These are phyloP conservation scores for Fusarium beomiforme DNA, from an alignment of 2,329 filamentous ascomycete species.

Conservation along the genomic window DNA sequence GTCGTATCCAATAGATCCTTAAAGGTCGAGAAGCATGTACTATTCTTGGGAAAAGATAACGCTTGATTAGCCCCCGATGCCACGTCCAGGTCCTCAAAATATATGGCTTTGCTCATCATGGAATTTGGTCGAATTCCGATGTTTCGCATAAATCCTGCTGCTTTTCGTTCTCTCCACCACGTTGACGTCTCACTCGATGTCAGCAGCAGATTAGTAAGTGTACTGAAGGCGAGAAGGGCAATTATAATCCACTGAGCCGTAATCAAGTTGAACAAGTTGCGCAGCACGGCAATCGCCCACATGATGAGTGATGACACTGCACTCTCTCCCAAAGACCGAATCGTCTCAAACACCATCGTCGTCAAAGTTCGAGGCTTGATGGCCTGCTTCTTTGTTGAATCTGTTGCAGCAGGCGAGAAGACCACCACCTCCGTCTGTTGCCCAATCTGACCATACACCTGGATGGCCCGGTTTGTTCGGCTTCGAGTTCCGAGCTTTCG, in stretches of 20 bases:
- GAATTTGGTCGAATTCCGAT: slow-evolving; percentile 82
- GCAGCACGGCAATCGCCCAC: slow-evolving; percentile 74
- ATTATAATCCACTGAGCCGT: slow-evolving; percentile 81
- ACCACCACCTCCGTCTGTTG: slow-evolving; percentile 71
- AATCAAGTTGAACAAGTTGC: slow-evolving; percentile 72
- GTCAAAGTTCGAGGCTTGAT: slow-evolving; percentile 71
- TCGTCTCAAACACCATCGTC: slow-evolving; percentile 76
- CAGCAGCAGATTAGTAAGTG: slow-evolving; percentile 78
- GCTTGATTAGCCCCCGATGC: slow-evolving; percentile 55
- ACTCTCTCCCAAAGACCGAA: slow-evolving; percentile 78
- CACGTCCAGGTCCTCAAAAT: slow-evolving; percentile 81
- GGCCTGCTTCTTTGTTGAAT: slow-evolving; percentile 63
- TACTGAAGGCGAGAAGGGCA: slow-evolving; percentile 72
- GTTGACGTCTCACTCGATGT: slow-evolving; percentile 76
- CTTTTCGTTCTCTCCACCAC: slow-evolving; percentile 89
- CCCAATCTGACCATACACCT: slow-evolving; percentile 81
- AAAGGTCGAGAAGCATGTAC: slow-evolving; percentile 71
- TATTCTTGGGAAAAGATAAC: slow-evolving; percentile 54
- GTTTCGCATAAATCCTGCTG: slow-evolving; percentile 81
- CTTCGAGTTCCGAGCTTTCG: slow-evolving; percentile 77
- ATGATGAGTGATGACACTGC: slow-evolving; percentile 80
- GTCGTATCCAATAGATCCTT: slow-evolving; percentile 66
- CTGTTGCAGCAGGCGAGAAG: slow-evolving; percentile 63
- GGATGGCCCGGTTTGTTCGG: slow-evolving; percentile 79
- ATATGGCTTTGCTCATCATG: slow-evolving; percentile 87